Evolutionary conservation across 345 rosid genomes (phyloP), one percentile per base, ranked within the genome.

Genomic region (Reutealis trisperma): DNA sequence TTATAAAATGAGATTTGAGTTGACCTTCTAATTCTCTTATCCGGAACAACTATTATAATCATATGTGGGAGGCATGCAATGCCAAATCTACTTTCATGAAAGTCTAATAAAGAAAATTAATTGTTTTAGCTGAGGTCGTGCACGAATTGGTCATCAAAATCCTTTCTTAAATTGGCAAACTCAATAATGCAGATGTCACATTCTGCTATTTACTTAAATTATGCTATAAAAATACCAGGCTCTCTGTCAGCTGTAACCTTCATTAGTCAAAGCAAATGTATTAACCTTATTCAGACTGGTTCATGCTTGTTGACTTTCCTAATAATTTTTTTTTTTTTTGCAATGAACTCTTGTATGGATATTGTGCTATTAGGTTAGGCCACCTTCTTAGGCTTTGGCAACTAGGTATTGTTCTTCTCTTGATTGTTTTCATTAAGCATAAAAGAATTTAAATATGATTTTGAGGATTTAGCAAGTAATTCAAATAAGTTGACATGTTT

Each of bases 151-250:
- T 55, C 69, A 70, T 63, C 18, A 22, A 16, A 55, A 10, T 51
- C 75, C 60, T 54, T 62, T 68, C 70, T 55, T 22, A 24, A 75
- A 49, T 37, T 59, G 27, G 54, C 52, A 67, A 57, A 60, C 57
- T 58, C 73, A 77, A 77, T 74, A 63, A 73, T 73, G 45, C 58
- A 52, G 67, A 73, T 41, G 75, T 77, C 68, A 21, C 78, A 68
- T 47, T 74, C 57, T 77, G 66, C 72, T 37, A 37, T 58, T 14
- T 44, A 12, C 54, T 58, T 77, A 13, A 73, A 63, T 63, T 62
- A 58, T 41, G 22, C 44, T 6, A 45, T 41, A 4, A 51, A 42
- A 62, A 32, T 5, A 77, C 21, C 52, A 19, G 54, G 60, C 74
- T 2, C 30, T 30, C 5, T 15, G 32, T 41, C 30, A 51, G 77